Evolutionary conservation across 805 yeast genomes (phyloP), one percentile per base, ranked within the genome.

Genomic region (Cyberlindnera maritima): DNA sequence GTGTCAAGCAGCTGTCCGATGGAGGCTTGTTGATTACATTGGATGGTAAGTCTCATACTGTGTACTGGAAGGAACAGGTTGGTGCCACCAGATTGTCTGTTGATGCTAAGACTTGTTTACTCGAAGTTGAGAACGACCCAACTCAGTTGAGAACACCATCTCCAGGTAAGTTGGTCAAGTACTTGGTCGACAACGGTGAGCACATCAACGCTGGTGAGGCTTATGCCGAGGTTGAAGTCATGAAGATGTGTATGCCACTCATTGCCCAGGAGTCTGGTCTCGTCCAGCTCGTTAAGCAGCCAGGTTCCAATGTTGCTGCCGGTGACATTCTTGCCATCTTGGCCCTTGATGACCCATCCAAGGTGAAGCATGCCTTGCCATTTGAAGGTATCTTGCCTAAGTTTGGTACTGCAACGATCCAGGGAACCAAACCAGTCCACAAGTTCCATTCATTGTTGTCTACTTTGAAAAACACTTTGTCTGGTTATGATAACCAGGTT

Each of bases 211-310:
- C 94, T 50, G 98, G 98, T 51, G 96, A 92, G 71, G 83, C 97
- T 39, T 95, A 81, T 63, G 99, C 99, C 36, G 99, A 94, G 72
- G 97, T 94, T 48, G 99, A 94, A 72, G 99, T 94, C 57, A 94
- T 94, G 99, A 94, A 94, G 71, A 94, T 94, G 99, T 90, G 91
- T 70, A 94, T 94, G 97, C 97, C 99, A 42, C 77, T 94, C 60
- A 73, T 91, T 62, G 92, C 97, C 18, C 88, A 83, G 67, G 99
- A 92, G 67, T 85, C 87, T 61, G 99, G 99, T 77, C 75, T 79
- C 48, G 88, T 91, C 44, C 97, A 92, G 72, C 73, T 90, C 36
- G 81, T 94, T 64, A 92, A 94, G 69, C 99, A 94, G 72, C 98
- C 99, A 10, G 99, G 99, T 44, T 85, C 98, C n/a, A 89, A 96